Percentiles rank a stretch among this genome's conserved stretches.
These are phyloP conservation scores for Cylindricascospora bacillispora DNA, from an alignment of 1,139 yeast species.

Conservation along the genomic window DNA sequence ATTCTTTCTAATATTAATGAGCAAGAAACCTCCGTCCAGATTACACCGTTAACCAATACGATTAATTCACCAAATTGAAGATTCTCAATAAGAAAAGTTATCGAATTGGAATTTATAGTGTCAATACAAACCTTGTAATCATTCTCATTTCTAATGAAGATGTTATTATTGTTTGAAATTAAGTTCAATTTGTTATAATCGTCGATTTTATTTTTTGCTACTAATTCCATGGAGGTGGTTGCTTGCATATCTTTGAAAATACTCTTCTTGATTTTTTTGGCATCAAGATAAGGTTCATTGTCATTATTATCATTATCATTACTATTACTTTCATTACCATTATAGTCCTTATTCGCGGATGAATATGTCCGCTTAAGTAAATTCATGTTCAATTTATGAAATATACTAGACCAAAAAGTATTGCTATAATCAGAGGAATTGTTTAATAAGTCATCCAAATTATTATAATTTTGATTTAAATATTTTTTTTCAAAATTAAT, in stretches of 20 bases:
- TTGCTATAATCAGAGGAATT: too few relatives aligned
- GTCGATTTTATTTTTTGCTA: slow-evolving; percentile 29
- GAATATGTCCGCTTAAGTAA: too few relatives aligned
- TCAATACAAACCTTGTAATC: slow-evolving; percentile 33
- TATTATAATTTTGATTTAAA: slow-evolving; percentile 8
- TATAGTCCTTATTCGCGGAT: too few relatives aligned
- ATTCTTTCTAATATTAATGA: slow-evolving; percentile 27
- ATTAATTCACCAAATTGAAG: slow-evolving; percentile 30
- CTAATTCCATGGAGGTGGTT: slow-evolving; percentile 25
- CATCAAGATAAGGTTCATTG: slow-evolving; percentile 29
- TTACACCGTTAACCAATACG: slow-evolving; percentile 45
- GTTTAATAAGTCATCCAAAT: slow-evolving; percentile 4
- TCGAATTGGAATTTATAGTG: slow-evolving; percentile 42
- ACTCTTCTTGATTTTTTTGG: slow-evolving; percentile 9
- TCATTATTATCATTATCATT: slow-evolving; percentile 7
- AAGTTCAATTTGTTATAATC: slow-evolving; percentile 26
- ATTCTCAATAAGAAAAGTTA: slow-evolving; percentile 35
- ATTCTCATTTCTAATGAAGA: slow-evolving; percentile 18
- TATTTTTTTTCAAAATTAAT: slow-evolving; percentile 29
- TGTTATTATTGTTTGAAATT: slow-evolving; percentile 20
- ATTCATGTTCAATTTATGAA: too few relatives aligned
- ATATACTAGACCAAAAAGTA: too few relatives aligned
- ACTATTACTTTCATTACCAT: too few relatives aligned
- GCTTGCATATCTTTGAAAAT: slow-evolving; percentile 16
- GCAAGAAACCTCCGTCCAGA: slow-evolving; percentile 44